Conservation (phyloP, 306 rosid species). For the Cucumis hystrix region DNA sequence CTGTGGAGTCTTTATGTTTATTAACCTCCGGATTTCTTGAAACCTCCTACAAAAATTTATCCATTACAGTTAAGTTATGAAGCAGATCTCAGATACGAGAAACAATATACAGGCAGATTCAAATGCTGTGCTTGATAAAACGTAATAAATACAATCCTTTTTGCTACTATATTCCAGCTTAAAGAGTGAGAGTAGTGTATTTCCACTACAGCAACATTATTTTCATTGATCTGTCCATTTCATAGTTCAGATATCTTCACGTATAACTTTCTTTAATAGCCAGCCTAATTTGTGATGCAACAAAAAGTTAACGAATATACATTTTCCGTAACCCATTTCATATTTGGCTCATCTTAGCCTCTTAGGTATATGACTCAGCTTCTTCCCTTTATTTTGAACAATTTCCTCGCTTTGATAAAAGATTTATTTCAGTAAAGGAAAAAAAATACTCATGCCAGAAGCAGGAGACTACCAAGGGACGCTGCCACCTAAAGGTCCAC, state of each 20-base stretch:
- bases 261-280: neutral
- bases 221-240: neutral
- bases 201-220: neutral
- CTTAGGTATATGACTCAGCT: neutral
- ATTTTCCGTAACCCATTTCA: neutral
- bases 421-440: neutral
- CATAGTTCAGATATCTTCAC: neutral
- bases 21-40: slow-evolving; percentile 20
- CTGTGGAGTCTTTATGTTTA: neutral
- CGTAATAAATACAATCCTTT: neutral
- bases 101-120: neutral
- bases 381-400: neutral
- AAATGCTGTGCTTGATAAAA: neutral
- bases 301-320: neutral
- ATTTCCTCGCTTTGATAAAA: neutral
- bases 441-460: neutral
- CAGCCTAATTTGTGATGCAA: neutral
- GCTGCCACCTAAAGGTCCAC: neutral
- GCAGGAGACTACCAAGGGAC: neutral
- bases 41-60: slow-evolving; percentile 32
- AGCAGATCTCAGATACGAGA: neutral
- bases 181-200: neutral
- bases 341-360: neutral
- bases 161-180: neutral
- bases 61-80: slow-evolving; percentile 10